Percentiles rank a stretch among this genome's conserved stretches.
Evolutionary conservation across 768 basidiomycete species (phyloP).

Genomic region (Tylopilus cervinicoccineus): DNA sequence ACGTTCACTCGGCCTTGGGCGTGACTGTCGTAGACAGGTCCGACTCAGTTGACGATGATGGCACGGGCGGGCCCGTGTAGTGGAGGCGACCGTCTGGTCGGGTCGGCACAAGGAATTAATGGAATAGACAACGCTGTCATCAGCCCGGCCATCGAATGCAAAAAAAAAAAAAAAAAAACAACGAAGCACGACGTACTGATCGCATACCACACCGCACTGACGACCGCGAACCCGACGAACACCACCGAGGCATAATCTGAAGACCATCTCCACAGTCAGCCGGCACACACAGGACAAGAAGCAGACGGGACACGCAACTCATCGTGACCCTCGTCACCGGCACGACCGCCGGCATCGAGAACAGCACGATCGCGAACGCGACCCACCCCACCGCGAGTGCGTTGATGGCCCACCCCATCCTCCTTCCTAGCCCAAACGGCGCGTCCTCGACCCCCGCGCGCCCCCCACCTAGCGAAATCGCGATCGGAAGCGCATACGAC

Average conservation of each 20-base stretch:
- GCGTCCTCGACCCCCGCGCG: conserved; percentile 45
- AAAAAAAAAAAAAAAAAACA: not conserved
- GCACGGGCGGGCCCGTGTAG: conserved; percentile 42
- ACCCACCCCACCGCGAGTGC: conserved; percentile 55
- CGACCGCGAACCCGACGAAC: conserved; percentile 55
- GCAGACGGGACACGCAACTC: conserved; percentile 29
- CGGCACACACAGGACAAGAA: not conserved
- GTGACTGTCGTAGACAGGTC: not conserved
- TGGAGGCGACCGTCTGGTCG: conserved; percentile 40
- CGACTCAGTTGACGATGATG: conserved; percentile 10
- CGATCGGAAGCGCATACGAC: conserved; percentile 61
- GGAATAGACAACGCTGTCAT: not conserved
- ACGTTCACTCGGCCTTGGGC: conserved; percentile 10
- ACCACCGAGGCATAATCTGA: conserved; percentile 66
- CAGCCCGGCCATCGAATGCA: not conserved
- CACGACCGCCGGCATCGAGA: conserved; percentile 63
- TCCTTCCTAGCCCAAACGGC: conserved; percentile 45
- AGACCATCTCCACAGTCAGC: no score
- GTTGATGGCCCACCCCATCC: conserved; percentile 45
- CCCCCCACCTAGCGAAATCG: conserved; percentile 44
- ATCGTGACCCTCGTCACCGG: conserved; percentile 51
- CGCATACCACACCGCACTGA: conserved; percentile 60
- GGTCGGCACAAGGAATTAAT: not conserved
- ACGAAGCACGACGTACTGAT: conserved; percentile 39
- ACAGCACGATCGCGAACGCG: conserved; percentile 57